Evolutionary conservation across 345 rosid genomes (phyloP).

Genomic region (Nasturtium officinale): DNA sequence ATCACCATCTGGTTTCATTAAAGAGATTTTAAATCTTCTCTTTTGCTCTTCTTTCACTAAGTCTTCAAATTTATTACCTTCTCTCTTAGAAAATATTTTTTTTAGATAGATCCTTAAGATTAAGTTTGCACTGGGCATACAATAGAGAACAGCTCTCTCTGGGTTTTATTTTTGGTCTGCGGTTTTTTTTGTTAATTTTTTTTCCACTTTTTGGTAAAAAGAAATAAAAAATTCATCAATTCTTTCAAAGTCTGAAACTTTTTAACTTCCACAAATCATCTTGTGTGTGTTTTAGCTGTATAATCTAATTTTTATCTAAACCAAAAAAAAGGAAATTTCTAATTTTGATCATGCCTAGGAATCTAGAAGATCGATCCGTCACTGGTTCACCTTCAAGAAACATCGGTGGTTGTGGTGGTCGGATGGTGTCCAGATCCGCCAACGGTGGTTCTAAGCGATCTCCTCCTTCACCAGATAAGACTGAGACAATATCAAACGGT

Average conservation of each 20-base stretch:
- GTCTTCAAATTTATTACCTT: not conserved
- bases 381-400: conserved; percentile 51
- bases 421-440: conserved; percentile 55
- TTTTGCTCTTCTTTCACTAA: conserved; percentile 18
- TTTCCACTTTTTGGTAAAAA: not conserved
- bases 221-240: not conserved
- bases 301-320: not conserved
- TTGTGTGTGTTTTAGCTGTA: conserved; percentile 21
- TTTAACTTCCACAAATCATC: not conserved
- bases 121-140: not conserved
- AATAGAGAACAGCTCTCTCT: conserved; percentile 6
- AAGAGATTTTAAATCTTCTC: conserved; percentile 8
- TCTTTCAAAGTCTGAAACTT: conserved; percentile 7
- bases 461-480: conserved; percentile 51
- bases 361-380: conserved; percentile 48
- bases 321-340: not conserved
- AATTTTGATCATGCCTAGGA: conserved; percentile 45
- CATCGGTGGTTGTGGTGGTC: conserved; percentile 21
- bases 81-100: not conserved
- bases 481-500: conserved; percentile 45
- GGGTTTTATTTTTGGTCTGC: conserved; percentile 4
- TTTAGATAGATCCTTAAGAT: conserved; percentile 17
- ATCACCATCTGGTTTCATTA: not conserved
- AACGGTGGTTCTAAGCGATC: conserved; percentile 44
- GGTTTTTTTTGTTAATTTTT: not conserved